Evolutionary conservation across 2,329 filamentous ascomycete genomes (phyloP).

Genomic region (Hypoxylon rubiginosum): DNA sequence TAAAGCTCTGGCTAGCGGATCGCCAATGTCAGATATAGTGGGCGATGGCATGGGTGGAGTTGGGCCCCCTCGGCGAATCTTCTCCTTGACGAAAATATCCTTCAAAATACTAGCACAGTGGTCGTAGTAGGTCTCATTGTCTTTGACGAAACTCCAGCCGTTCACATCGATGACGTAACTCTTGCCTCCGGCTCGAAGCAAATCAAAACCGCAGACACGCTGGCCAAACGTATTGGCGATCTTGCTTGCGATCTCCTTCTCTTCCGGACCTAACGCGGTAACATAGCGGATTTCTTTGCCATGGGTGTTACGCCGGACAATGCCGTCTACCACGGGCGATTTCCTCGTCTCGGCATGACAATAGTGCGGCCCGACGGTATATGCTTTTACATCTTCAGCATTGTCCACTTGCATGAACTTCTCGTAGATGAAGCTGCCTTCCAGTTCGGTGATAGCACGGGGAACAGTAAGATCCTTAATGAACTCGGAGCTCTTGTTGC

Average conservation of each 20-base stretch:
- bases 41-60: constrained; percentile 66
- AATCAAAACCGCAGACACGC: constrained; percentile 94
- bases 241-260: constrained; percentile 87
- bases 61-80: constrained; percentile 73
- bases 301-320: constrained; percentile 95
- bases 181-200: constrained; percentile 87
- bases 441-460: constrained; percentile 82
- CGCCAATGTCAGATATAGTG: constrained; percentile 57
- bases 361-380: constrained; percentile 92
- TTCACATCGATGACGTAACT: constrained; percentile 99
- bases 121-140: constrained; percentile 98
- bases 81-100: constrained; percentile 89
- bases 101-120: constrained; percentile 87
- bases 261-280: constrained; percentile 83
- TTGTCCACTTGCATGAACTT: constrained; percentile 98
- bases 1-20: constrained; percentile 50
- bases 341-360: constrained; percentile 98
- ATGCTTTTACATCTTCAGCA: constrained; percentile 97
- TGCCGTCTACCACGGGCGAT: constrained; percentile 94
- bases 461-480: constrained; percentile 82
- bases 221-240: constrained; percentile 95
- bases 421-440: constrained; percentile 93
- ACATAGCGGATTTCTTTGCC: constrained; percentile 98
- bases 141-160: constrained; percentile 99
- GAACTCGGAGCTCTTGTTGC: constrained; percentile 98